phyloP scores from a whole-genome alignment of 1,284 basidiomycete species.

The Coniferiporia sulphurascens region DNA sequence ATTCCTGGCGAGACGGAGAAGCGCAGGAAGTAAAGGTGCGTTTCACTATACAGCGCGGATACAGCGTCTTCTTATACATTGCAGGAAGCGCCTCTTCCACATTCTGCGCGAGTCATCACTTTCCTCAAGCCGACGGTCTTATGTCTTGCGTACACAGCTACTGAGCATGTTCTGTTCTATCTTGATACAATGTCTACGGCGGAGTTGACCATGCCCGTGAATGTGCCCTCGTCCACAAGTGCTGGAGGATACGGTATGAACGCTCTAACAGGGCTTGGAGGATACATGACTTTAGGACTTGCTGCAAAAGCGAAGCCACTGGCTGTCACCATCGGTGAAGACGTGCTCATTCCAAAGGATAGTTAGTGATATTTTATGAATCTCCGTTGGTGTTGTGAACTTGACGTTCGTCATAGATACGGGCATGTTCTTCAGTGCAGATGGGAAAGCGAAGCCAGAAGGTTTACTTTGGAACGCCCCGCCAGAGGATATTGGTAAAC shows the following conservation, averaged over 20 bases:
- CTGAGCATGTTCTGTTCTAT: constrained; percentile 73
- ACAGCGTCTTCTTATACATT: constrained; percentile 11
- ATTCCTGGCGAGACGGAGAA: constrained; percentile 84
- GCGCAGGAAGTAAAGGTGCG: constrained; percentile 69
- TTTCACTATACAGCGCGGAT: constrained; percentile 15
- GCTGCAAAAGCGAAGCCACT: constrained; percentile 70
- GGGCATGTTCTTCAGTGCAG: constrained; percentile 67
- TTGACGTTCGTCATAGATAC: constrained; percentile 43
- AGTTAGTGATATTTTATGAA: constrained; percentile 45
- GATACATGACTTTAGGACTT: constrained; percentile 83
- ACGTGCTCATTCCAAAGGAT: constrained; percentile 77
- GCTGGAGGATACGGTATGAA: constrained; percentile 54
- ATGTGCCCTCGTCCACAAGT: constrained; percentile 35
- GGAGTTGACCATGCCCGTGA: constrained; percentile 51
- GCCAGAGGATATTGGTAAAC: constrained; percentile 76
- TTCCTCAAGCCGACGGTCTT: constrained; percentile 61
- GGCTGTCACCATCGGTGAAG: constrained; percentile 57
- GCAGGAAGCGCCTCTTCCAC: constrained; percentile 80
- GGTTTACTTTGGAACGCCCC: constrained; percentile 75
- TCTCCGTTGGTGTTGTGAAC: neutral
- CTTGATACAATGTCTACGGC: constrained; percentile 52
- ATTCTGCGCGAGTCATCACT: constrained; percentile 74
- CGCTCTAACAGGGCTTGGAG: constrained; percentile 74
- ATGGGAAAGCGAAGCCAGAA: constrained; percentile 59
- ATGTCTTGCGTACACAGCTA: constrained; percentile 75